Base-by-base conservation (phyloP, 2,329 filamentous ascomycete species). In the Mariannaea sp. region DNA sequence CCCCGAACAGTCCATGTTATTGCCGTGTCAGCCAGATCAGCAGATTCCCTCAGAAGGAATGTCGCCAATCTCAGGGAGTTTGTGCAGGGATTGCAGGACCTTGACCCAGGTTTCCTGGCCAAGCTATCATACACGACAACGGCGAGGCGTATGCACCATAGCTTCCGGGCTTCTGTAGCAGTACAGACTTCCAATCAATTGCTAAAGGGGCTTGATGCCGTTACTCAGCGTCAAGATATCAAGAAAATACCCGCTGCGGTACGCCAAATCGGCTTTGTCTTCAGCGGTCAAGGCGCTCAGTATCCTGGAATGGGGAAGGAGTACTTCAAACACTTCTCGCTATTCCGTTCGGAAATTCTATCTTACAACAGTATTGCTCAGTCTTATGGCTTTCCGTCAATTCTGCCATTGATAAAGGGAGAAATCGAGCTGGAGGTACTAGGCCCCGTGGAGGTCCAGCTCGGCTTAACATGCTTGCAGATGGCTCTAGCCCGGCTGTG, bases 111-210 rank as follows among this genome's bases (percentile, higher is more conserved):
- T 5, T 40, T 13, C 5, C 9, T 58, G 81, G 68, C 79, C 76
- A 57, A 78, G 76, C 45, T 77, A 86, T 27, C 75, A 84, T 22
- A 79, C 65, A 59, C 59, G 66, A 86, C 57, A 1, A 58, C 58
- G 0, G 62, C 64, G 1, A 59, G 65, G 1, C 65, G 65, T 7
- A 57, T 57, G 1, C 65, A 68, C 5, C 56, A 66, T 1, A 0
- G 40, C 40, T 0, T 12, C 20, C 1, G 29, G 60, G 0, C 46
- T 64, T 14, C n/a, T n/a, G n/a, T n/a, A n/a, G n/a, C n/a, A n/a
- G n/a, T n/a, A n/a, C n/a, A n/a, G n/a, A n/a, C n/a, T n/a, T n/a
- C n/a, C n/a, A n/a, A n/a, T n/a, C n/a, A n/a, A n/a, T n/a, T n/a
- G n/a, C n/a, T n/a, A n/a, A n/a, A n/a, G n/a, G n/a, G n/a, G n/a